Evolutionary conservation across 371 early-diverging fungal genomes (phyloP).

Genomic region (Mortierella sp.): DNA sequence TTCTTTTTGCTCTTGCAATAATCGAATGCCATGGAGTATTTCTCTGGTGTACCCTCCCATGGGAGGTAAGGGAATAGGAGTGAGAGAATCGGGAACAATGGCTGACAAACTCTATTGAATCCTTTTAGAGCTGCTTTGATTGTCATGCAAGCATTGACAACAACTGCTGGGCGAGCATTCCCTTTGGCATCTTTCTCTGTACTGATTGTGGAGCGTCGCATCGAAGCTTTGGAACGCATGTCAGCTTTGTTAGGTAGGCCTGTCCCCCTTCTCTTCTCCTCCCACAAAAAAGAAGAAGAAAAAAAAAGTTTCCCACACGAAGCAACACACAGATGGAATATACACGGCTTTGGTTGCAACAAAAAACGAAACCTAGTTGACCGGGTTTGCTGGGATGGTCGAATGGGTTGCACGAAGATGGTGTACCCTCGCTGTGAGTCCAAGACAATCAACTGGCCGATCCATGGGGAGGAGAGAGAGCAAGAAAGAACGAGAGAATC

Average conservation of each 20-base stretch:
- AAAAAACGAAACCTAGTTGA: not conserved
- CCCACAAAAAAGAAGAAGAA: not conserved
- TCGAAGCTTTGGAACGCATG: conserved; percentile 94
- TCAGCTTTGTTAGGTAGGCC: conserved; percentile 92
- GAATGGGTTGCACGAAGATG: too few relatives aligned
- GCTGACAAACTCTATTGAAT: too few relatives aligned
- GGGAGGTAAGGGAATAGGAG: too few relatives aligned
- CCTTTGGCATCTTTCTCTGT: conserved; percentile 98
- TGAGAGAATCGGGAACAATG: too few relatives aligned
- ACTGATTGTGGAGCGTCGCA: conserved; percentile 97
- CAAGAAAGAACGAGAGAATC: not conserved
- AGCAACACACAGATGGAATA: too few relatives aligned
- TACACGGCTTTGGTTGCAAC: not conserved
- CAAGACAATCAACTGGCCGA: not conserved
- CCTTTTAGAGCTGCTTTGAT: conserved; percentile 91
- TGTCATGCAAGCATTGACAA: conserved; percentile 91
- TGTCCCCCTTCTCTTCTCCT: not conserved
- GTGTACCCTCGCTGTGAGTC: too few relatives aligned
- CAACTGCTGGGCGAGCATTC: conserved; percentile 95
- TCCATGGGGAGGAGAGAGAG: not conserved
- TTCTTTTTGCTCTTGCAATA: too few relatives aligned
- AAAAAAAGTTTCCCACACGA: not conserved
- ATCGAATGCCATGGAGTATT: too few relatives aligned
- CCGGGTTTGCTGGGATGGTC: too few relatives aligned
- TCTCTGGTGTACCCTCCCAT: too few relatives aligned